phyloP scores from a whole-genome alignment of 2,329 filamentous ascomycete species.

The Apiospora malaysiana region DNA sequence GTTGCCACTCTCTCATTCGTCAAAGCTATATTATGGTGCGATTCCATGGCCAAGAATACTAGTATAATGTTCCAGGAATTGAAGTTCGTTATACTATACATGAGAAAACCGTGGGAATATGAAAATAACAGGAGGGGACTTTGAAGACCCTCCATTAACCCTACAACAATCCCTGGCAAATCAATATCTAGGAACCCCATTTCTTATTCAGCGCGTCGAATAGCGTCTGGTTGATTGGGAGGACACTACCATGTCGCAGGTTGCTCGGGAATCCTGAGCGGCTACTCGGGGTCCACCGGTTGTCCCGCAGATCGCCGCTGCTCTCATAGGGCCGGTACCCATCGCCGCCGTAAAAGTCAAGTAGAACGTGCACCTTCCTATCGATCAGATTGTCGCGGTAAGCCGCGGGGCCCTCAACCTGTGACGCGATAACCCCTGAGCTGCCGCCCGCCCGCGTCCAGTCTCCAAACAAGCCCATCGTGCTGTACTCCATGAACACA shows the following conservation, averaged over 20 bases:
- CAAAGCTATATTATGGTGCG: too few relatives aligned
- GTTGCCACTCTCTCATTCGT: too few relatives aligned
- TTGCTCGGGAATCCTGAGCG: slow-evolving; percentile 50
- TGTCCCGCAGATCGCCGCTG: slow-evolving; percentile 45
- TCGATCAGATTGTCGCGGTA: slow-evolving; percentile 49
- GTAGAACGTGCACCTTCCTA: slow-evolving; percentile 50
- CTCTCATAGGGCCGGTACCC: slow-evolving; percentile 58
- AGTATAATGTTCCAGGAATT: too few relatives aligned
- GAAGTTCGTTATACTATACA: too few relatives aligned
- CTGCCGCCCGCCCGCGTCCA: slow-evolving; percentile 53
- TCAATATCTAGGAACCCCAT: slow-evolving; percentile 41
- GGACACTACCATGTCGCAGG: slow-evolving; percentile 57
- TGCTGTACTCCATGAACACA: slow-evolving; percentile 57
- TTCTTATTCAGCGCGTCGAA: slow-evolving; percentile 48
- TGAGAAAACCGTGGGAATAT: too few relatives aligned
- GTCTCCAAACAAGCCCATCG: slow-evolving; percentile 55
- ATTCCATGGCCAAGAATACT: too few relatives aligned
- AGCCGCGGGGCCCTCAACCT: slow-evolving; percentile 52
- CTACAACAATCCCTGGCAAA: too few relatives aligned
- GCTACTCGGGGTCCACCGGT: slow-evolving; percentile 52
- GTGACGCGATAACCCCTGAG: slow-evolving; percentile 47
- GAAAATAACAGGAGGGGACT: too few relatives aligned
- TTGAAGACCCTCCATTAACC: too few relatives aligned
- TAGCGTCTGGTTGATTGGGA: slow-evolving; percentile 51
- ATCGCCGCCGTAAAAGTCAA: slow-evolving; percentile 55